Conservation (phyloP, 2,329 filamentous ascomycete genomes). For the Pseudogymnoascus sp. region DNA sequence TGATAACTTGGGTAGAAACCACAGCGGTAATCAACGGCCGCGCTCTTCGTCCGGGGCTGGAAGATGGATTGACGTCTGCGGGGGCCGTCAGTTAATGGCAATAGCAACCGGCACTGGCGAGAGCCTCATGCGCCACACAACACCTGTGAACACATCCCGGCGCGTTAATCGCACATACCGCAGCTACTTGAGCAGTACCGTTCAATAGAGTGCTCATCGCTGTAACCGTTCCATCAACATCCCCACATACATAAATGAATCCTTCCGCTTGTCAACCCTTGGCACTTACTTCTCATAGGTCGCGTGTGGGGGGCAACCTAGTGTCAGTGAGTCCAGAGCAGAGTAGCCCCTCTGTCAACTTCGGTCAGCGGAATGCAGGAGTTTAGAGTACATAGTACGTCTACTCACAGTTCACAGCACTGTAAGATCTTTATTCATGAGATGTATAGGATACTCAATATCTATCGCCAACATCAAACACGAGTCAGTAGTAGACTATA, state of each 20-base stretch:
- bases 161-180: not conserved
- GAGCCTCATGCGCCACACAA: conserved; percentile 5
- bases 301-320: not conserved
- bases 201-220: not conserved
- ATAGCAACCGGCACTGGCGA: not conserved
- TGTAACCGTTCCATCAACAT: not conserved
- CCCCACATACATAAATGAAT: not conserved
- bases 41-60: not conserved
- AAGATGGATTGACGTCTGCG: not conserved
- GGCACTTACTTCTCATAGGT: not conserved
- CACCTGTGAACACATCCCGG: not conserved
- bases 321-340: not conserved
- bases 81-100: not conserved
- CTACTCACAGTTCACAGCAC: not conserved
- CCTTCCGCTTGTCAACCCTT: not conserved
- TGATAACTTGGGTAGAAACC: not conserved
- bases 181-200: not conserved
- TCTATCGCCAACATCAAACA: not conserved
- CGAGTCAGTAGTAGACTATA: not conserved
- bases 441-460: not conserved
- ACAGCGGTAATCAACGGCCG: not conserved
- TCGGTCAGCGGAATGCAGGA: not conserved
- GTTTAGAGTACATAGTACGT: not conserved
- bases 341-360: not conserved
- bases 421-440: not conserved